Evolutionary conservation across 768 basidiomycete genomes (phyloP).

Genomic region (Artomyces pyxidatus): DNA sequence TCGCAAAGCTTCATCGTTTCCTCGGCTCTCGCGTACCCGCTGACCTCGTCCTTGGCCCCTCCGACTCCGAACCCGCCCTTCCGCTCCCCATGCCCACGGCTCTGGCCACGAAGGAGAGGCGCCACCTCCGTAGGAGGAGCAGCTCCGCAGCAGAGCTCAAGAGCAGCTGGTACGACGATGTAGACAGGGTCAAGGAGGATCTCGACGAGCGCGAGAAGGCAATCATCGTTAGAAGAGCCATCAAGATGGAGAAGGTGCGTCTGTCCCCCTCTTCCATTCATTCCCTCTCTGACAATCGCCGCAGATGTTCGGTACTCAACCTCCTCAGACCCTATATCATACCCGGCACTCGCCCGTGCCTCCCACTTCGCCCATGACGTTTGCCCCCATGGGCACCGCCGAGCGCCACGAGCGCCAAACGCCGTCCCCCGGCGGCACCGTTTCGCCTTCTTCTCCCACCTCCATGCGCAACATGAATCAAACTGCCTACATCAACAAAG

Average conservation of each 20-base stretch:
- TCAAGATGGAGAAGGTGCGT: constrained; percentile 83
- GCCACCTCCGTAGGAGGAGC: constrained; percentile 41
- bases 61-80: constrained; percentile 24
- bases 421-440: background rate
- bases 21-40: constrained; percentile 75
- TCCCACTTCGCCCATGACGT: background rate
- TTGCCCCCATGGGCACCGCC: background rate
- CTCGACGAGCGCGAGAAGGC: constrained; percentile 69
- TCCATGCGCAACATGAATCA: constrained; percentile 40
- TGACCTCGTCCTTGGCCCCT: constrained; percentile 52
- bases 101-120: constrained; percentile 17
- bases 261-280: background rate
- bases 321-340: constrained; percentile 73
- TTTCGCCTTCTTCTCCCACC: constrained; percentile 11
- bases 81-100: constrained; percentile 20
- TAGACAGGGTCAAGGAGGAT: constrained; percentile 62
- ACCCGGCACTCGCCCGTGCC: constrained; percentile 35
- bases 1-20: constrained; percentile 79
- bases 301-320: constrained; percentile 76
- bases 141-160: constrained; percentile 42
- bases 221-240: constrained; percentile 67
- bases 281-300: background rate
- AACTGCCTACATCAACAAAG: constrained; percentile 35
- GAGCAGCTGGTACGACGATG: constrained; percentile 42
- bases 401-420: constrained; percentile 3